These are phyloP conservation scores for Penicillium lagena DNA, from an alignment of 495 filamentous ascomycete species.

Conservation along the genomic window DNA sequence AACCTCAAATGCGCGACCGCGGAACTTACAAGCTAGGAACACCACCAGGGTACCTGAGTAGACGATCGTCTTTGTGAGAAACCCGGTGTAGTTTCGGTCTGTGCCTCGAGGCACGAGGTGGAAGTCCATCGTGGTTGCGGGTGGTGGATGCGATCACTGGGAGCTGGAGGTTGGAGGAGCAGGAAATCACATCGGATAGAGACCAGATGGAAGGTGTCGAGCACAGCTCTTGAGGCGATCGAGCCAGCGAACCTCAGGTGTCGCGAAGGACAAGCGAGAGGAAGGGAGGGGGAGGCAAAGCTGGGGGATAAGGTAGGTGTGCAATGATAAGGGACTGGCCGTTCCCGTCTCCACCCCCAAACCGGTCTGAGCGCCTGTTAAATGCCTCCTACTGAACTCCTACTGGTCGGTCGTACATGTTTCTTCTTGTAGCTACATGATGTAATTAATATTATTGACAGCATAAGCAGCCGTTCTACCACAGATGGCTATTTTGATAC, in stretches of 20 bases:
- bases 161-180: conserved; percentile 4
- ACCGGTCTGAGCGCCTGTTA: too few species aligned
- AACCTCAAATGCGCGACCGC: neutral
- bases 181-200: too few species aligned
- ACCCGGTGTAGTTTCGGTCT: conserved; percentile 42
- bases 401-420: too few species aligned
- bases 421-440: too few species aligned
- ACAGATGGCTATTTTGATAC: too few species aligned
- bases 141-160: neutral
- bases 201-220: too few species aligned
- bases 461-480: too few species aligned
- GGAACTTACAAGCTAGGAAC: conserved; percentile 53
- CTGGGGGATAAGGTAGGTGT: conserved; percentile 4
- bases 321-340: neutral
- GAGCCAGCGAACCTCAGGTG: too few species aligned
- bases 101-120: conserved; percentile 34
- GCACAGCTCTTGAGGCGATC: too few species aligned
- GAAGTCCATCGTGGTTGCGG: conserved; percentile 30
- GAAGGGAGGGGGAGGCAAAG: neutral
- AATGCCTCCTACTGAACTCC: too few species aligned
- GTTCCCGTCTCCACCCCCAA: too few species aligned
- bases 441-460: too few species aligned
- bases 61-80: conserved; percentile 47
- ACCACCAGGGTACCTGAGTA: conserved; percentile 51
- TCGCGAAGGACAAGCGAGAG: neutral